phyloP scores from a whole-genome alignment of 163 green algal genomes.

The Scenedesmus sp. region DNA sequence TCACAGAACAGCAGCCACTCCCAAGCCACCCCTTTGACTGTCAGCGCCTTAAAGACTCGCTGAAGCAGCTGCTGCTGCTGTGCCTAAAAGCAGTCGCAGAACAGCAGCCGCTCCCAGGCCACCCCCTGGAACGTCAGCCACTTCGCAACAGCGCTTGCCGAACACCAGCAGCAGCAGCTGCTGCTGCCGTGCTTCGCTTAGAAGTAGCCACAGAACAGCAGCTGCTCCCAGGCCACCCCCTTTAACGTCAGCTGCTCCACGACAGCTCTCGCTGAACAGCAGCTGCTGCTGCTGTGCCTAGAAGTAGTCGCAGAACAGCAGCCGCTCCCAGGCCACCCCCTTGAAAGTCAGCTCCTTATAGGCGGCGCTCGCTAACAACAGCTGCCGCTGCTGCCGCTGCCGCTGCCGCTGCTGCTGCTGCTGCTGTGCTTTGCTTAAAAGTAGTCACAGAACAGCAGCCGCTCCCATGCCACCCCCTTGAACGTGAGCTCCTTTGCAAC shows the following conservation, averaged over 20 bases:
- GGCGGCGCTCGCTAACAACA: too few relatives aligned
- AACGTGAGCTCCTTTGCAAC: conserved; percentile 70
- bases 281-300: conserved; percentile 15
- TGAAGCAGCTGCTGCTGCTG: too few relatives aligned
- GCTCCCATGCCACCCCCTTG: conserved; percentile 70
- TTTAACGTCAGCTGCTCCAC: conserved; percentile 64
- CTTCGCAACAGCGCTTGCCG: conserved; percentile 65
- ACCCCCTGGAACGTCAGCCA: conserved; percentile 71
- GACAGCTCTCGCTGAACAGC: too few relatives aligned
- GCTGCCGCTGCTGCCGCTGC: too few relatives aligned
- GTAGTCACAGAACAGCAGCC: conserved; percentile 82
- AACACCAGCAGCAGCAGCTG: too few relatives aligned
- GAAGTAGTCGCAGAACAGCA: conserved; percentile 82
- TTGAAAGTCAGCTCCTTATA: conserved; percentile 64
- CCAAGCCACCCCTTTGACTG: conserved; percentile 63
- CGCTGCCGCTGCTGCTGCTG: not conserved
- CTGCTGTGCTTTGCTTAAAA: conserved; percentile 50
- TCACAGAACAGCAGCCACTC: conserved; percentile 80
- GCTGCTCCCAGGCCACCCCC: conserved; percentile 68
- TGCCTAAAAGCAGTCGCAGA: conserved; percentile 74
- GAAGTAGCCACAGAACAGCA: conserved; percentile 82
- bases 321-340: conserved; percentile 69
- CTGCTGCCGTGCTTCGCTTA: conserved; percentile 18
- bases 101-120: conserved; percentile 71
- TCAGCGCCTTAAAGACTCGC: conserved; percentile 57